A percentile compares a stretch with the other conserved stretches of the same genome.
phyloP scores from a whole-genome alignment of 2,329 filamentous ascomycete genomes.

The Diaporthe sp. region DNA sequence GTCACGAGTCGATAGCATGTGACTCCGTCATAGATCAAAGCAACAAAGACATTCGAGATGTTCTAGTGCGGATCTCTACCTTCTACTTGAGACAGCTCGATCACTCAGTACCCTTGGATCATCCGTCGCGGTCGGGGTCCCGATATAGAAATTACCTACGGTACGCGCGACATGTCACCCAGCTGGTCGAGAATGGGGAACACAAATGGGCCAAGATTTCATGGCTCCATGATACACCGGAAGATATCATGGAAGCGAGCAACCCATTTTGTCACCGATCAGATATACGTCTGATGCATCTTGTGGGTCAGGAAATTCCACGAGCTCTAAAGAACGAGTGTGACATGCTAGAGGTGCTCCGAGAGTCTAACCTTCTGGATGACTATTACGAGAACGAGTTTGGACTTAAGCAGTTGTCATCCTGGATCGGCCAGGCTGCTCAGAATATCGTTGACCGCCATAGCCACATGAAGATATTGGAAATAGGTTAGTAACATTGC shows the following conservation, averaged over 20 bases:
- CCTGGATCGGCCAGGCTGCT: neutral
- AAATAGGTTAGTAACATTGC: conserved; percentile 41
- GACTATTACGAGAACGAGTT: conserved; percentile 12
- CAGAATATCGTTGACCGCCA: conserved; percentile 44
- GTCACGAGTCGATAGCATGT: neutral
- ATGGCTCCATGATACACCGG: conserved; percentile 27
- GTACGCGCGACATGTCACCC: neutral
- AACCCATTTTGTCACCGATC: neutral
- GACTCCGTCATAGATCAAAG: neutral
- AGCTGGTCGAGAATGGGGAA: neutral
- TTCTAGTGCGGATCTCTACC: neutral
- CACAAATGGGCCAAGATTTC: conserved; percentile 5
- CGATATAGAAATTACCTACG: neutral
- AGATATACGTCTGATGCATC: conserved; percentile 39
- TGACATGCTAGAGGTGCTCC: conserved; percentile 44
- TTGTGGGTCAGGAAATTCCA: conserved; percentile 45
- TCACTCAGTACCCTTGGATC: neutral
- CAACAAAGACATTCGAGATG: neutral
- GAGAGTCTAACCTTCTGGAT: neutral
- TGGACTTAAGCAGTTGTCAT: neutral
- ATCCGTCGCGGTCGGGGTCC: neutral
- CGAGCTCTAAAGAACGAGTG: conserved; percentile 43
- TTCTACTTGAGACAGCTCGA: conserved; percentile 20
- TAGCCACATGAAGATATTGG: conserved; percentile 47
- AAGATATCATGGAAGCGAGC: conserved; percentile 30